phyloP scores from a whole-genome alignment of 2,329 filamentous ascomycete genomes.

The Tolypocladium inflatum region DNA sequence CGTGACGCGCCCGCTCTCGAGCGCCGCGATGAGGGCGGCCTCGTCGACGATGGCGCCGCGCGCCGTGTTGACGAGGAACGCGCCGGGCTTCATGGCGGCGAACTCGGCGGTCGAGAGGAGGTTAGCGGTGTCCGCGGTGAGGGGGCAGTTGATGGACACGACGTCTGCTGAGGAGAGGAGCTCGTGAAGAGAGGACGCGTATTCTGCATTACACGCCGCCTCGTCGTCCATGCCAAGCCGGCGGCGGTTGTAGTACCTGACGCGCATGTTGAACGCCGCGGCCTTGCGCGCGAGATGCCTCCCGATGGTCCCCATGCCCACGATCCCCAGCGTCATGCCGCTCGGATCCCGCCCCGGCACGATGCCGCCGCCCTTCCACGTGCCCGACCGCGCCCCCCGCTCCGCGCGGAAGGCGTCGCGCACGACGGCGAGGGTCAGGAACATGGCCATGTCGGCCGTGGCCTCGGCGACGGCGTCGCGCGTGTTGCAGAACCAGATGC shows the following conservation, averaged over 20 bases:
- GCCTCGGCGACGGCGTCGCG: constrained; percentile 43
- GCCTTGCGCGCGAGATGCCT: constrained; percentile 31
- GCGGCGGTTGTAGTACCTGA: constrained; percentile 32
- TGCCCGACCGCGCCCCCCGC: constrained; percentile 22
- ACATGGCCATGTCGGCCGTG: constrained; percentile 37
- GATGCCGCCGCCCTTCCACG: constrained; percentile 23
- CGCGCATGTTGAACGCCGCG: constrained; percentile 30
- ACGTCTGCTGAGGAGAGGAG: constrained; percentile 31
- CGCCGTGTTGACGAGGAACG: constrained; percentile 40
- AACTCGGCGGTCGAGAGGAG: constrained; percentile 31
- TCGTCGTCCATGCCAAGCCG: constrained; percentile 24
- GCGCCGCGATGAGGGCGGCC: constrained; percentile 31
- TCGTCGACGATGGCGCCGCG: constrained; percentile 40
- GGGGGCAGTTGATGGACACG: constrained; percentile 28
- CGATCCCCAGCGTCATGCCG: constrained; percentile 34
- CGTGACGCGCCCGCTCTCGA: constrained; percentile 34
- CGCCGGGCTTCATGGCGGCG: constrained; percentile 34
- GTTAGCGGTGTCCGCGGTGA: constrained; percentile 27
- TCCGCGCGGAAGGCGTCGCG: constrained; percentile 33
- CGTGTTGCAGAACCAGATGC: constrained; percentile 45
- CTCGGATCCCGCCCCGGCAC: constrained; percentile 30
- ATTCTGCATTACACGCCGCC: constrained; percentile 21
- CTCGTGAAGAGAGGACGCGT: constrained; percentile 25
- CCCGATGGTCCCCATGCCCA: constrained; percentile 39
- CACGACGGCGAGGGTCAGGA: constrained; percentile 23